These are phyloP conservation scores for Gossypium bickii DNA, from an alignment of 345 rosid species.

Conservation along the genomic window DNA sequence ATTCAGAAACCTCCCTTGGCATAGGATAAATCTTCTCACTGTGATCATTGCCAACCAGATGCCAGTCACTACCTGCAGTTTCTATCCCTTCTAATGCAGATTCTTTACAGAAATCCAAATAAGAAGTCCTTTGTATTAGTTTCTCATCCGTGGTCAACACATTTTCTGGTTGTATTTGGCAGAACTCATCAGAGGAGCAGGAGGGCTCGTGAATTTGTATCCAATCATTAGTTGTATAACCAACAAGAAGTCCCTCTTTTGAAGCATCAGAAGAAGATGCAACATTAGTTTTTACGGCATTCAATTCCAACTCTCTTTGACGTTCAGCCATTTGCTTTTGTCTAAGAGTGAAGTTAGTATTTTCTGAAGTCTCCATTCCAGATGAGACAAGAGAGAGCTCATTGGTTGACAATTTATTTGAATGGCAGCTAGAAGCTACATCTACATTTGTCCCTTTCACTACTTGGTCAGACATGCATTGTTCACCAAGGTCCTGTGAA, in stretches of 20 bases:
- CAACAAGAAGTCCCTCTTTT: constrained; percentile 32
- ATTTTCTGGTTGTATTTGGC: constrained; percentile 32
- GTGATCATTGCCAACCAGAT: constrained; percentile 32
- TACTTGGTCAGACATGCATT: constrained; percentile 33
- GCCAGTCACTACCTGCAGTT: constrained; percentile 27
- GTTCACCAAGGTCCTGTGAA: constrained; percentile 39
- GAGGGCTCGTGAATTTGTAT: constrained; percentile 24
- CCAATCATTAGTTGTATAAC: constrained; percentile 25
- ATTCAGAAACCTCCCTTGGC: constrained; percentile 75
- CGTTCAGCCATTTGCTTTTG: constrained; percentile 34
- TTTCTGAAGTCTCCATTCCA: constrained; percentile 18
- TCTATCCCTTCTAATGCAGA: constrained; percentile 34
- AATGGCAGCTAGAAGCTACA: constrained; percentile 22
- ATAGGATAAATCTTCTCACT: constrained; percentile 55
- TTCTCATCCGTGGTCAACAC: constrained; percentile 21
- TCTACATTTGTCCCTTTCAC: constrained; percentile 26
- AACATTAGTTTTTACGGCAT: constrained; percentile 24
- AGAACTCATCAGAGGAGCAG: constrained; percentile 32
- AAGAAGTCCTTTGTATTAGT: constrained; percentile 16
- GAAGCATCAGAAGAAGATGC: constrained; percentile 28
- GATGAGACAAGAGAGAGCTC: constrained; percentile 19
- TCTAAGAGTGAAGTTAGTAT: constrained; percentile 20
- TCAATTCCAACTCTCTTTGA: constrained; percentile 34
- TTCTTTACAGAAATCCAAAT: constrained; percentile 28
- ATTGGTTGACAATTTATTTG: constrained; percentile 30